A percentile compares a stretch with the other conserved stretches of the same genome.
phyloP scores from a whole-genome alignment of 1,139 yeast species.

The Geotrichum europaeum region DNA sequence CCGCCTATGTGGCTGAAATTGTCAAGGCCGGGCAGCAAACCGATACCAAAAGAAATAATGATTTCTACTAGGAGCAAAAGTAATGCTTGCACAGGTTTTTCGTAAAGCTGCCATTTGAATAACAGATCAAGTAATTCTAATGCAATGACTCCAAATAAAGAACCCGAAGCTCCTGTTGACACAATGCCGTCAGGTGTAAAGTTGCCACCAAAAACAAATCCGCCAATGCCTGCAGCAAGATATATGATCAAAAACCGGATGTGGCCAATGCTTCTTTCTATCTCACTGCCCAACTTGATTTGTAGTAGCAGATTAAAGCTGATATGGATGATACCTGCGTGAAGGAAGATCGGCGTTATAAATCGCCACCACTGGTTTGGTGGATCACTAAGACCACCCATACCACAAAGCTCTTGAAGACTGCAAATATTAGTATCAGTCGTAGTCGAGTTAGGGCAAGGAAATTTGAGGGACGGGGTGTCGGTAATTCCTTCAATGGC shows the following conservation, averaged over 20 bases:
- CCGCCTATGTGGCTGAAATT: constrained; percentile 78
- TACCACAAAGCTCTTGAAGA: constrained; percentile 56
- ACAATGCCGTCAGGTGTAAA: constrained; percentile 66
- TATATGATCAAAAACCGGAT: constrained; percentile 53
- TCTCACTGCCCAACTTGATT: constrained; percentile 53
- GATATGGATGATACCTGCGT: constrained; percentile 70
- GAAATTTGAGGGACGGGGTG: constrained; percentile 41
- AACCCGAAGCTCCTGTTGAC: constrained; percentile 71
- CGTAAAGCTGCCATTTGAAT: constrained; percentile 48
- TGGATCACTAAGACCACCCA: constrained; percentile 41
- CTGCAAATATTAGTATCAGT: constrained; percentile 51
- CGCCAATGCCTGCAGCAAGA: constrained; percentile 57
- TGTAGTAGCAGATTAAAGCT: constrained; percentile 60
- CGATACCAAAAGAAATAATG: constrained; percentile 55
- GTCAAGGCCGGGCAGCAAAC: constrained; percentile 68
- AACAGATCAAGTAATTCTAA: constrained; percentile 53
- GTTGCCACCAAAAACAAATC: constrained; percentile 66
- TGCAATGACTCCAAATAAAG: constrained; percentile 65
- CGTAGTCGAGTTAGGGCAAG: constrained; percentile 66
- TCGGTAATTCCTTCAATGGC: constrained; percentile 47
- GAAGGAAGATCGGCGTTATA: constrained; percentile 65
- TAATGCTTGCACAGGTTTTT: constrained; percentile 39
- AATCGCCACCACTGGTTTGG: constrained; percentile 64
- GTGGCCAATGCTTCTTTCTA: constrained; percentile 57
- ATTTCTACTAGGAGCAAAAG: constrained; percentile 51